Evolutionary conservation across 2,329 filamentous ascomycete genomes (phyloP), one percentile per base, ranked within the genome.

Genomic region (Cercospora zeae-maydis): DNA sequence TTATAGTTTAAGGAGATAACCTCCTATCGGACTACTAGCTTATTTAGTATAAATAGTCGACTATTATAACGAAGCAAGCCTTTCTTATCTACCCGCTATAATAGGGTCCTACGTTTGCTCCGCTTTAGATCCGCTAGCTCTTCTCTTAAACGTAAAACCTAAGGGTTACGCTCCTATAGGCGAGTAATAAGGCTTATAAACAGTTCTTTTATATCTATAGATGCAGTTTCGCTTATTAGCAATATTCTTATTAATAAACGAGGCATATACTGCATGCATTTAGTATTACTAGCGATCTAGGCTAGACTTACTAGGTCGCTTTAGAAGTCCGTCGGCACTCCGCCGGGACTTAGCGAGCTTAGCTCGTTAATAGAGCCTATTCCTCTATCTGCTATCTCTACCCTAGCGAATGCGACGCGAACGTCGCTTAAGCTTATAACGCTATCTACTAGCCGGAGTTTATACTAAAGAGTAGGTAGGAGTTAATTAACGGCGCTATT

Each of bases 191-290:
- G 13, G 37, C 16, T 42, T n/a, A 42, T 42, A 42, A 42, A 42
- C 5, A 19, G 13, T 5, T 42, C 39, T 14, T 13, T 24, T 33
- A 59, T 30, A 16, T 59, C 42, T 33, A 30, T 27, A n/a, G 11
- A 39, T 56, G 47, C n/a, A 33, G 51, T 61, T 55, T 55, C 51
- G 51, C 51, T 61, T 24, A 34, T 27, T 27, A 62, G 53, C 30
- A 58, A 14, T 61, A 37, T 13, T 30, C 30, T 27, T 58, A 58
- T 30, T 37, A 30, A 16, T n/a, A 31, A 62, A 37, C 30, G 30
- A 57, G 56, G 59, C 42, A 62, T 52, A 52, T 62, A 62, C 36
- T 58, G 49, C 42, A 58, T 58, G 45, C 42, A 58, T 53, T 39
- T 49, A 37, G 39, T 62, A 58, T 34, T 52, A 39, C 53, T 54